A percentile compares a stretch with the other conserved stretches of the same genome.
phyloP scores from a whole-genome alignment of 2,329 filamentous ascomycete genomes.

The Fusarium sp. region DNA sequence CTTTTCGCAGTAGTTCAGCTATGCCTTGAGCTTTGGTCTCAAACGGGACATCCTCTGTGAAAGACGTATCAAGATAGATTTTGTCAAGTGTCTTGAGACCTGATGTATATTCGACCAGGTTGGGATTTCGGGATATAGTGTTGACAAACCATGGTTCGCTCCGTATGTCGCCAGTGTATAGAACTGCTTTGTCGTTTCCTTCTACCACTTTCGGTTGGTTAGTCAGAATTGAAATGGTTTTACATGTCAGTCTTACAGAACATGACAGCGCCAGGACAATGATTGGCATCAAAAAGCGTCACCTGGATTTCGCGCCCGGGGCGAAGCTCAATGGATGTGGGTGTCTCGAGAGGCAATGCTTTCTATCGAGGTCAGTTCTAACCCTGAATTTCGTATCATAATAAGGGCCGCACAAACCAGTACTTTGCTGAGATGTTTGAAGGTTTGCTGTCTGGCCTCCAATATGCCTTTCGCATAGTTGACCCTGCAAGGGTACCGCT shows the following conservation, averaged over 20 bases:
- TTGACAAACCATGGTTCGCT: constrained; percentile 90
- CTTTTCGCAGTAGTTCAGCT: constrained; percentile 76
- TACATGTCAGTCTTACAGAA: constrained; percentile 66
- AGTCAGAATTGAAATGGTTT: background rate
- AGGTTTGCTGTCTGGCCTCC: constrained; percentile 79
- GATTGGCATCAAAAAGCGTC: constrained; percentile 91
- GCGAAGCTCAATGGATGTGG: constrained; percentile 79
- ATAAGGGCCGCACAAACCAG: constrained; percentile 60
- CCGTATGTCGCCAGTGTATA: constrained; percentile 92
- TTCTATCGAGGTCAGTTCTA: constrained; percentile 62
- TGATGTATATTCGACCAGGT: constrained; percentile 78
- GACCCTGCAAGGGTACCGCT: constrained; percentile 82
- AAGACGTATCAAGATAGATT: constrained; percentile 92
- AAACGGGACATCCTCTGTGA: constrained; percentile 63
- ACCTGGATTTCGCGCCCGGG: constrained; percentile 79
- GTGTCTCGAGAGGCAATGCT: constrained; percentile 84
- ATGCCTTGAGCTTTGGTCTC: constrained; percentile 80
- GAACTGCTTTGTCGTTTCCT: constrained; percentile 74
- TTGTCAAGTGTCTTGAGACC: constrained; percentile 78
- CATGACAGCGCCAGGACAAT: constrained; percentile 92
- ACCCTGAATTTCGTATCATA: rapidly evolving
- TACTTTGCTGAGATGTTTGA: constrained; percentile 78
- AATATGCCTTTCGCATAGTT: constrained; percentile 84
- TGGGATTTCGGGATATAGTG: constrained; percentile 76
- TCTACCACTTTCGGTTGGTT: constrained; percentile 72